These are phyloP conservation scores for Gynandropsis gynandra DNA, from an alignment of 345 rosid species.

Conservation along the genomic window DNA sequence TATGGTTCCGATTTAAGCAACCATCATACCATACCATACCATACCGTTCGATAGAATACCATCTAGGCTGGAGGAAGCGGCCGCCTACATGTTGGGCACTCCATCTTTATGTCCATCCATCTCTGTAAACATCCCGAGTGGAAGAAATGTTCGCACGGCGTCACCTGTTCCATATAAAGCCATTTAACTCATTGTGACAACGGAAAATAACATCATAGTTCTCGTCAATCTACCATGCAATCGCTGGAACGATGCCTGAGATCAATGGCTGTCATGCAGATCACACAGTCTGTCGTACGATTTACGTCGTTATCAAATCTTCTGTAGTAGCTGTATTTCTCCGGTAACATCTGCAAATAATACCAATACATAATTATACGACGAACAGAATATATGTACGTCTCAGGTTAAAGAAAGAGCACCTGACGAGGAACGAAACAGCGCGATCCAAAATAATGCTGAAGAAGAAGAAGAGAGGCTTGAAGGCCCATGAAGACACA, in stretches of 20 bases:
- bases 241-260: slow-evolving; percentile 50
- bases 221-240: slow-evolving; percentile 57
- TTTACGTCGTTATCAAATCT: slow-evolving; percentile 45
- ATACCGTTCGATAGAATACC: too few relatives aligned
- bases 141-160: slow-evolving; percentile 95
- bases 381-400: slow-evolving; percentile 61
- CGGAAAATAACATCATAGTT: not conserved
- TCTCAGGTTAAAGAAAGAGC: slow-evolving; percentile 1
- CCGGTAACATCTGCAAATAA: slow-evolving; percentile 73
- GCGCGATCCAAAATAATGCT: slow-evolving; percentile 90
- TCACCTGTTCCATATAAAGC: slow-evolving; percentile 46
- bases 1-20: too few relatives aligned
- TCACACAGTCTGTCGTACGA: slow-evolving; percentile 71
- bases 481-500: slow-evolving; percentile 64
- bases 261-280: slow-evolving; percentile 91
- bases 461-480: slow-evolving; percentile 83
- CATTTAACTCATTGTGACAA: slow-evolving; percentile 6
- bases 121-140: slow-evolving; percentile 91
- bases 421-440: slow-evolving; percentile 98
- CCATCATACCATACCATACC: too few relatives aligned
- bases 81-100: slow-evolving; percentile 98
- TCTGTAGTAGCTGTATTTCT: slow-evolving; percentile 85
- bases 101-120: slow-evolving; percentile 99
- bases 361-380: slow-evolving; percentile 47
- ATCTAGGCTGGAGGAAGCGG: slow-evolving; percentile 66